Evolutionary conservation across 768 basidiomycete species (phyloP), one percentile per base, ranked within the genome.

Genomic region (Leccinum longicurvipes): DNA sequence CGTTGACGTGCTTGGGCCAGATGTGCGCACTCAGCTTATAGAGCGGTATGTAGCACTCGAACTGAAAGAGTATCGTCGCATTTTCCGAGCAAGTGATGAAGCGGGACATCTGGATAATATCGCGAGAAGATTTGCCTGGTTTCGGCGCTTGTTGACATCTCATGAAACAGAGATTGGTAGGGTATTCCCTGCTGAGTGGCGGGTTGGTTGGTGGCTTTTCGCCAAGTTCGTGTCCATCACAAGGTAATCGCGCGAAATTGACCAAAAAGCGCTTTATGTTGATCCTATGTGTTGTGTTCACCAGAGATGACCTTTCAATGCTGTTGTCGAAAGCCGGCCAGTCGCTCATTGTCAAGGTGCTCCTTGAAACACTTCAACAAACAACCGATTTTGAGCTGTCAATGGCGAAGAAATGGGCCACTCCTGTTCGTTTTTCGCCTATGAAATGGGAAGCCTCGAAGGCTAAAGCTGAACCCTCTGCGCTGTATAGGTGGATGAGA

Each of bases 51-150:
- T 92, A 21, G 83, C 88, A 10, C 79, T 95, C 15, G 92, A 97
- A 62, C 79, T 99, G 24, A 92, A 93, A 67, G 97, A 98, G 68
- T 99, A 98, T 68, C 86, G 94, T 11, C 87, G 94, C 21, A 95
- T 99, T 67, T 98, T 99, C 74, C 85, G 90, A 48, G 83, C 90
- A 7, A 86, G 86, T 6, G 94, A 97, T 60, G 97, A 98, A 72
- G 93, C 97, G 2, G 97, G 96, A 4, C 93, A 97, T 64, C 78
- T 99, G 46, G 97, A 99, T 74, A 99, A 99, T 60, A 79, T 97
- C 6, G 84, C 92, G 0, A 78, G 97, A 15, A 83, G 97, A 41
- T 98, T 93, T 63, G 92, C 94, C 4, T 99, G 95, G 94, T 98
- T 98, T 73, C 79, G 89, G 21, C 82, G 95, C 27, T 71, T 94